phyloP scores from a whole-genome alignment of 2,329 filamentous ascomycete species.

The Talaromyces islandicus region DNA sequence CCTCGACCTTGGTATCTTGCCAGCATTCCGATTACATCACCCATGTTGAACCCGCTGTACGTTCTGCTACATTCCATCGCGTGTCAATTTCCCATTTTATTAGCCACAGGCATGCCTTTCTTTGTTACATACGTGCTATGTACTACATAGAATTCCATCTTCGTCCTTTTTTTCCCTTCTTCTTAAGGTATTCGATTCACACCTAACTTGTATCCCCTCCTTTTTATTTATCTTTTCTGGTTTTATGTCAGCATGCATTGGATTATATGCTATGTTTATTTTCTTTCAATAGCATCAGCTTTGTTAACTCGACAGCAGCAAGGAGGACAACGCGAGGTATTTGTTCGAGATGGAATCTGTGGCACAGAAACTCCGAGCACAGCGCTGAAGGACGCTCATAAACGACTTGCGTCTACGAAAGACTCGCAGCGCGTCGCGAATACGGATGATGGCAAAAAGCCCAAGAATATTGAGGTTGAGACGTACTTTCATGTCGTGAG shows the following conservation, averaged over 20 bases:
- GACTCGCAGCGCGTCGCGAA: conserved; percentile 11
- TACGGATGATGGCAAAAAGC: conserved; percentile 15
- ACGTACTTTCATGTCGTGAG: conserved; percentile 41
- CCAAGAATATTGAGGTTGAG: conserved; percentile 26
- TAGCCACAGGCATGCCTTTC: not conserved
- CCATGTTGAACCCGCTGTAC: not conserved
- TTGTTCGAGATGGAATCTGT: conserved; percentile 16
- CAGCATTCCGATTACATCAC: conserved; percentile 14
- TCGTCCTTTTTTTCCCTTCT: not conserved
- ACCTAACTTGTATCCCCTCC: not conserved
- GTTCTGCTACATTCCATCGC: not conserved
- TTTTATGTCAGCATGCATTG: conserved; percentile 6
- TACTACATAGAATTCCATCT: not conserved
- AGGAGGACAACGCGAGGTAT: not conserved
- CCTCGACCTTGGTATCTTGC: conserved; percentile 3
- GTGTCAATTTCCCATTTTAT: not conserved
- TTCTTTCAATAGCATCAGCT: conserved; percentile 3
- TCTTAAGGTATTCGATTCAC: not conserved
- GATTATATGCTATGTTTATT: conserved; percentile 3
- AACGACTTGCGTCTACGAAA: conserved; percentile 15
- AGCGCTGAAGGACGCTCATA: conserved; percentile 21
- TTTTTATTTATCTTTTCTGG: not conserved
- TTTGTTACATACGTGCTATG: not conserved
- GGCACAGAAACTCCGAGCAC: conserved; percentile 24
- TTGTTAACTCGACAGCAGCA: not conserved